Percentiles rank a stretch among this genome's conserved stretches.
These are phyloP conservation scores for Phaffomyces thermotolerans DNA, from an alignment of 805 yeast genomes.

Conservation along the genomic window DNA sequence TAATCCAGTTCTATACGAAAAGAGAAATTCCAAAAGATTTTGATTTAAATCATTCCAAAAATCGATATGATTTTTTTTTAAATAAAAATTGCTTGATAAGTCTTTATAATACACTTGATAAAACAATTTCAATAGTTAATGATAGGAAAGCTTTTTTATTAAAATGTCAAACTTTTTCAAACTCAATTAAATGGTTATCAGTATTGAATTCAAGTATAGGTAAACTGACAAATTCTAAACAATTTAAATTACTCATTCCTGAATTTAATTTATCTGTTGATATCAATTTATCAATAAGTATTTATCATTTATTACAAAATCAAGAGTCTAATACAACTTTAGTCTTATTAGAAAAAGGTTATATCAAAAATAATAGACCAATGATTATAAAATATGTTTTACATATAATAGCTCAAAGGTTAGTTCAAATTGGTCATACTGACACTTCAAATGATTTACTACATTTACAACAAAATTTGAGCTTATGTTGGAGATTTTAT, in stretches of 20 bases:
- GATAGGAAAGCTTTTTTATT: constrained; percentile 41
- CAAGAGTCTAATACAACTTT: neutral
- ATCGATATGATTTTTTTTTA: constrained; percentile 25
- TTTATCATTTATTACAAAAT: constrained; percentile 6
- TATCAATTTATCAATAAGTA: constrained; percentile 15
- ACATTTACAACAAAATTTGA: constrained; percentile 29
- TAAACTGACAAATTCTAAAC: constrained; percentile 27
- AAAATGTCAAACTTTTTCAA: constrained; percentile 42
- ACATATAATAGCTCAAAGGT: constrained; percentile 28
- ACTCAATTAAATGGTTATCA: constrained; percentile 58
- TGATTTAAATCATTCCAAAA: constrained; percentile 11
- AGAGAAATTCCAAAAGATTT: constrained; percentile 27
- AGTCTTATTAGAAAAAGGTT: constrained; percentile 15
- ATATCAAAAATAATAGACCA: constrained; percentile 20
- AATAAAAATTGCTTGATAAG: constrained; percentile 32
- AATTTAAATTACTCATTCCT: constrained; percentile 43
- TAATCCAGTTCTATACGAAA: constrained; percentile 54
- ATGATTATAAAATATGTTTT: constrained; percentile 32
- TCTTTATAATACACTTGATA: constrained; percentile 63
- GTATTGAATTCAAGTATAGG: constrained; percentile 46
- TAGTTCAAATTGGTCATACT: constrained; percentile 23
- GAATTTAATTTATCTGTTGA: constrained; percentile 21
- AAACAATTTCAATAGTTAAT: constrained; percentile 50
- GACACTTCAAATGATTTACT: constrained; percentile 22
- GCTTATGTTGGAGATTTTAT: constrained; percentile 57